These are phyloP conservation scores for Bipolaris victoriae DNA, from an alignment of 2,329 filamentous ascomycete species.

Conservation along the genomic window DNA sequence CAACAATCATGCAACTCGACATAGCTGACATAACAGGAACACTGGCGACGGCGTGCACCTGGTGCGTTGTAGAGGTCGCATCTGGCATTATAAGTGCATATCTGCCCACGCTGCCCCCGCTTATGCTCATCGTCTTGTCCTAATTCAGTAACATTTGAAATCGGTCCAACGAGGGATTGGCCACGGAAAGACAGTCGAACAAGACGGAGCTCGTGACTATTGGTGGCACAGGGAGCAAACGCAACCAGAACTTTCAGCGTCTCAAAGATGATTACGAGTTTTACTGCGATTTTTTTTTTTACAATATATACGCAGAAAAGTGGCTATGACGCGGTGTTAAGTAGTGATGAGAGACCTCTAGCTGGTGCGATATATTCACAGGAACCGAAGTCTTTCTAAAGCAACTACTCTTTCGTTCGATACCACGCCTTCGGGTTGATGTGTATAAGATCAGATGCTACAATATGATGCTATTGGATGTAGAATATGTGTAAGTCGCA, in stretches of 20 bases:
- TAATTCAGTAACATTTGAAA: slow-evolving; percentile 15
- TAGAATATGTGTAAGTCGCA: not conserved
- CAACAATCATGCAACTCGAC: slow-evolving; percentile 22
- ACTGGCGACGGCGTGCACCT: slow-evolving; percentile 20
- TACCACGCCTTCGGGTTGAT: not conserved
- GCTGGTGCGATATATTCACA: not conserved
- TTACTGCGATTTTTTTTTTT: not conserved
- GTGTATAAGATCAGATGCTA: not conserved
- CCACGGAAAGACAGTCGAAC: not conserved
- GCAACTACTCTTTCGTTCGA: not conserved
- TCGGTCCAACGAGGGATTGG: not conserved
- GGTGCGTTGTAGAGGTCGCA: slow-evolving; percentile 23
- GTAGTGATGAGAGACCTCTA: not conserved
- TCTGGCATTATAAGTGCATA: slow-evolving; percentile 23
- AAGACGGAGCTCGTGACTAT: slow-evolving; percentile 15
- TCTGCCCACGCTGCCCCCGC: slow-evolving; percentile 21
- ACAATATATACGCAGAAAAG: not conserved
- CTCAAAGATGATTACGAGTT: slow-evolving; percentile 2
- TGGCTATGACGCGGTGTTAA: not conserved
- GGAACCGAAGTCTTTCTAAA: not conserved
- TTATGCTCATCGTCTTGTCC: slow-evolving; percentile 19
- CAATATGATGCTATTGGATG: not conserved
- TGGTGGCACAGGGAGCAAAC: slow-evolving; percentile 8
- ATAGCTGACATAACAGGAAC: slow-evolving; percentile 16
- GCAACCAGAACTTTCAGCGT: slow-evolving; percentile 11